phyloP scores from a whole-genome alignment of 768 basidiomycete genomes.

The Lyophyllum decastes region DNA sequence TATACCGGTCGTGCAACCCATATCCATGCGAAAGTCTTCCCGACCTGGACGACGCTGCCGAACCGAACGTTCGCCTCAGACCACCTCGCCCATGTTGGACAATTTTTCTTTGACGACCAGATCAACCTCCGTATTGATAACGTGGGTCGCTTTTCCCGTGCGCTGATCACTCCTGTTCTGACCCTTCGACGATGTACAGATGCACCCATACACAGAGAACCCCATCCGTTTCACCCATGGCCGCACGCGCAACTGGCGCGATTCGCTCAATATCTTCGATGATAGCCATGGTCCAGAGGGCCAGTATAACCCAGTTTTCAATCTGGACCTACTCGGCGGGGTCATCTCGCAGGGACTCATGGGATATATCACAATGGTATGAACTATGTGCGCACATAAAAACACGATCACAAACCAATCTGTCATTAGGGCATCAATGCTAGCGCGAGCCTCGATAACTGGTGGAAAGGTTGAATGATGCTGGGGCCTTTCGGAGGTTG shows the following conservation, averaged over 20 bases:
- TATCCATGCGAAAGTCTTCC: constrained; percentile 56
- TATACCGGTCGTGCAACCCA: constrained; percentile 59
- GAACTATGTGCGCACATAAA: not conserved
- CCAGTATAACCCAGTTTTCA: constrained; percentile 54
- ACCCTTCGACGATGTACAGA: constrained; percentile 24
- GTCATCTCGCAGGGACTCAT: constrained; percentile 51
- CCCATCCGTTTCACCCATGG: constrained; percentile 48
- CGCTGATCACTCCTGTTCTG: not conserved
- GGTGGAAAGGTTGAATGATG: constrained; percentile 31
- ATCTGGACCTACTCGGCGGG: constrained; percentile 48
- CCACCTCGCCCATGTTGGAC: constrained; percentile 47
- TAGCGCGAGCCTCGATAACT: constrained; percentile 38
- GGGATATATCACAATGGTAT: constrained; percentile 59
- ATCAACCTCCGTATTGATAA: constrained; percentile 50
- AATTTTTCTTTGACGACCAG: constrained; percentile 61
- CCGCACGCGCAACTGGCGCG: constrained; percentile 53
- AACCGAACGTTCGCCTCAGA: constrained; percentile 49
- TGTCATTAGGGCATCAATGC: constrained; percentile 40
- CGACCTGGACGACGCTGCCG: constrained; percentile 43
- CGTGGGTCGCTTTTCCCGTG: constrained; percentile 22
- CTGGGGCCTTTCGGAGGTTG: not conserved
- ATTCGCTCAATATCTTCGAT: constrained; percentile 55
- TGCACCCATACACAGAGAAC: constrained; percentile 54
- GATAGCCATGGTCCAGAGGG: constrained; percentile 50
- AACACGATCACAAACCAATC: not conserved